These are phyloP conservation scores for Leishmania gerbilli DNA, from an alignment of 208 protist species.

Conservation along the genomic window DNA sequence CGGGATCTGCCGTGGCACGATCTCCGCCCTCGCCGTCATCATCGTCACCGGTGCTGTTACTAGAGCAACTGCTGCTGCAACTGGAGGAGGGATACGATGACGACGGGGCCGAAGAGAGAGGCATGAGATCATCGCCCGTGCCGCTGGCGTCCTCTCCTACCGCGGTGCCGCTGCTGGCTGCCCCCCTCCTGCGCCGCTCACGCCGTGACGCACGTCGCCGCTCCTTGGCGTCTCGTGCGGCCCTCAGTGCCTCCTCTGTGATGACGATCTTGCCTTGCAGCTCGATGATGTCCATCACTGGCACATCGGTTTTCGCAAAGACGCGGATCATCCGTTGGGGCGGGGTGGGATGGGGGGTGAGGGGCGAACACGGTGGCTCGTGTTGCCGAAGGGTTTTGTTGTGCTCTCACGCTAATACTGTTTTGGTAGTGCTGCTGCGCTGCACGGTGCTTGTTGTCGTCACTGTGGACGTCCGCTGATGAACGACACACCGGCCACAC, in stretches of 20 bases:
- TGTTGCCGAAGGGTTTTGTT: background rate
- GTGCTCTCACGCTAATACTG: background rate
- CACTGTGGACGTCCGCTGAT: background rate
- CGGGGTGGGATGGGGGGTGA: background rate
- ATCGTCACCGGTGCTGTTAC: background rate
- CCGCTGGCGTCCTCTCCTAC: background rate
- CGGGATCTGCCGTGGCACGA: background rate
- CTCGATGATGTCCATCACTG: constrained; percentile 72
- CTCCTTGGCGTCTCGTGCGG: constrained; percentile 18
- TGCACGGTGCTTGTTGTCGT: background rate
- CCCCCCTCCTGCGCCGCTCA: background rate
- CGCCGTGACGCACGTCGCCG: background rate
- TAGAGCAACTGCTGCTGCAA: background rate
- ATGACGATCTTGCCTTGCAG: constrained; percentile 65
- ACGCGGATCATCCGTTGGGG: constrained; percentile 55
- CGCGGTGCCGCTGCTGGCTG: background rate
- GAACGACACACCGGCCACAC: background rate
- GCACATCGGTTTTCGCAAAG: constrained; percentile 35
- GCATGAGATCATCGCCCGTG: background rate
- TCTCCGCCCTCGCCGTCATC: background rate
- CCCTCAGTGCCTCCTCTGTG: constrained; percentile 34
- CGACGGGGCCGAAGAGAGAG: background rate
- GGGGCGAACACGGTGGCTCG: background rate
- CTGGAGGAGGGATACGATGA: background rate
- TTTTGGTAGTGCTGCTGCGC: background rate